A percentile compares a stretch with the other conserved stretches of the same genome.
Evolutionary conservation across 106 monocot species (phyloP).

Genomic region (Acorus gramineus): DNA sequence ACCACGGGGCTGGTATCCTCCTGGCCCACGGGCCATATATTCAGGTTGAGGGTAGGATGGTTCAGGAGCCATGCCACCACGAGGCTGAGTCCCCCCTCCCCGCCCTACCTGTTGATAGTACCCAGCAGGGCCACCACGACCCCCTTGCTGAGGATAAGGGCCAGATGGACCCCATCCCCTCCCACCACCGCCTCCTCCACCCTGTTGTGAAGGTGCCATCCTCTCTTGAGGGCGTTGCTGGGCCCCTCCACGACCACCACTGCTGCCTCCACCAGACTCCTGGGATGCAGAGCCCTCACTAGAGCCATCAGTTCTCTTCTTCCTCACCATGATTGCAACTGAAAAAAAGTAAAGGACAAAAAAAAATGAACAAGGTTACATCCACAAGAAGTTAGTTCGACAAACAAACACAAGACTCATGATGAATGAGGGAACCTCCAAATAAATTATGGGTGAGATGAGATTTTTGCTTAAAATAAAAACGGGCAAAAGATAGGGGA

Average conservation of each 20-base stretch:
- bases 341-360: neutral
- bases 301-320: conserved; percentile 46
- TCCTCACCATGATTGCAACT: conserved; percentile 50
- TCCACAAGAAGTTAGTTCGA: too few relatives aligned
- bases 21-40: conserved; percentile 23
- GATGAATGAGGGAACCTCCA: too few relatives aligned
- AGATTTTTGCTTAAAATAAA: too few relatives aligned
- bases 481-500: too few relatives aligned
- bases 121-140: conserved; percentile 23
- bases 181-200: conserved; percentile 24
- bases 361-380: too few relatives aligned
- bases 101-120: conserved; percentile 14
- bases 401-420: too few relatives aligned
- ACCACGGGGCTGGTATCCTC: conserved; percentile 40
- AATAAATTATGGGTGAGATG: too few relatives aligned
- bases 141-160: conserved; percentile 13
- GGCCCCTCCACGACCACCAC: conserved; percentile 20
- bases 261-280: conserved; percentile 10
- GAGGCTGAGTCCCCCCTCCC: conserved; percentile 5
- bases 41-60: conserved; percentile 9
- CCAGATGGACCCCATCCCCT: conserved; percentile 26
- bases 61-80: conserved; percentile 1
- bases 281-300: conserved; percentile 27
- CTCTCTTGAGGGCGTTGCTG: conserved; percentile 25
- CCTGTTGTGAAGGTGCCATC: conserved; percentile 18